These are phyloP conservation scores for Kalaharituber pfeilii DNA, from an alignment of 2,329 filamentous ascomycete species.

Conservation along the genomic window DNA sequence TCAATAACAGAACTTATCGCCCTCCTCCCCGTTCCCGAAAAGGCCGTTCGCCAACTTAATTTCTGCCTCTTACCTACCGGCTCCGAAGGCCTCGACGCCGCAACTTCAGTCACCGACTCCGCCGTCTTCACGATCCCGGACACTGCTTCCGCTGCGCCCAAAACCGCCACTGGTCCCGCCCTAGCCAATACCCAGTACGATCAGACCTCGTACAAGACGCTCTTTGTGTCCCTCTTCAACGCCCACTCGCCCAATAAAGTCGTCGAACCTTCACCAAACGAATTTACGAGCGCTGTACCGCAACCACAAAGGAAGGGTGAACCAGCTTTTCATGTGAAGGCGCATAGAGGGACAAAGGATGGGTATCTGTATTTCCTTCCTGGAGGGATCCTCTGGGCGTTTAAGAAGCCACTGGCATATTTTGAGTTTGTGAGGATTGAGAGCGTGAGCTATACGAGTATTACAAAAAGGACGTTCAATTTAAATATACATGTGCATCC, in stretches of 20 bases:
- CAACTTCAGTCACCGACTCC: slow-evolving; percentile 23
- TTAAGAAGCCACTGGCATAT: slow-evolving; percentile 52
- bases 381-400: slow-evolving; percentile 50
- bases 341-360: slow-evolving; percentile 50
- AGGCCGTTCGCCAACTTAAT: slow-evolving; percentile 47
- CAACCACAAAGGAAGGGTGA: slow-evolving; percentile 30
- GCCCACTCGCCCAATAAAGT: slow-evolving; percentile 13
- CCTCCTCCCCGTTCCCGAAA: slow-evolving; percentile 47
- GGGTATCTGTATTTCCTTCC: slow-evolving; percentile 49
- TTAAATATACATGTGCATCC: slow-evolving; percentile 40
- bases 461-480: slow-evolving; percentile 52
- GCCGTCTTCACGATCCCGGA: slow-evolving; percentile 45
- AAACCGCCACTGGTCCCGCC: slow-evolving; percentile 32
- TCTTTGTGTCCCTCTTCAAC: slow-evolving; percentile 17
- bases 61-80: slow-evolving; percentile 45
- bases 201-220: slow-evolving; percentile 12
- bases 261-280: slow-evolving; percentile 13
- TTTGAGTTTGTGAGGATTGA: slow-evolving; percentile 43
- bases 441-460: slow-evolving; percentile 49
- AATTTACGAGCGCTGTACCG: slow-evolving; percentile 17
- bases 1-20: slow-evolving; percentile 22
- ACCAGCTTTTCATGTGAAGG: slow-evolving; percentile 47
- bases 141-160: slow-evolving; percentile 38
- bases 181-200: slow-evolving; percentile 9
- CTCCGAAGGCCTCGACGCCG: slow-evolving; percentile 25